Evolutionary conservation across 345 rosid genomes (phyloP), one percentile per base, ranked within the genome.

Genomic region (Heritiera fomes): DNA sequence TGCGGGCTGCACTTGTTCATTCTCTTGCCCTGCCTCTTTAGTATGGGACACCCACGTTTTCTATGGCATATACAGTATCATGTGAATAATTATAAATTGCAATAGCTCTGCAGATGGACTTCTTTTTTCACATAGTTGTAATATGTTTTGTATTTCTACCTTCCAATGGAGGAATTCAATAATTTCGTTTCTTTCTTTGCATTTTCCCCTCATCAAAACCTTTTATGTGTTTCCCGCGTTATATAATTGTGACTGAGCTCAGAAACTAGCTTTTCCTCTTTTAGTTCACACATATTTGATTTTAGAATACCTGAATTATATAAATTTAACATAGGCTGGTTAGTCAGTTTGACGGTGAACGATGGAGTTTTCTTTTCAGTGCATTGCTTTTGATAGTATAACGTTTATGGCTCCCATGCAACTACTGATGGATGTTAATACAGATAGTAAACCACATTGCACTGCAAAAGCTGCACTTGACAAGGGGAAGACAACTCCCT

Each of bases 401-500:
- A 64, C 76, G 8, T 18, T 30, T 61, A 77, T 88, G 90, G 82
- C 77, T 76, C 74, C 84, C 76, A 78, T 83, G 64, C 82, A 83
- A 68, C 58, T 78, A 78, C 17, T 45, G 55, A 86, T 83, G 87
- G 92, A 89, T 75, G 49, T 84, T 75, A 82, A 83, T 67, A 82
- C 80, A 52, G 88, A 83, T 23, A 70, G 18, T 61, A 82, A 80
- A 59, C 83, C 77, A 49, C 61, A 18, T 9, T 75, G 64, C 75
- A 30, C 79, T 4, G 70, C 81, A 53, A 82, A 74, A 50, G 80
- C 71, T 76, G 79, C 82, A 63, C 71, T 85, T 58, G 86, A 83
- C 60, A 68, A 76, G 32, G 91, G 86, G 75, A 79, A 79, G 65
- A 80, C 60, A 18, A 77, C 58, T 76, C 75, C 75, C 65, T 65